Base-by-base conservation (phyloP, 2,329 filamentous ascomycete genomes). In the Rhynchosporium agropyri region DNA sequence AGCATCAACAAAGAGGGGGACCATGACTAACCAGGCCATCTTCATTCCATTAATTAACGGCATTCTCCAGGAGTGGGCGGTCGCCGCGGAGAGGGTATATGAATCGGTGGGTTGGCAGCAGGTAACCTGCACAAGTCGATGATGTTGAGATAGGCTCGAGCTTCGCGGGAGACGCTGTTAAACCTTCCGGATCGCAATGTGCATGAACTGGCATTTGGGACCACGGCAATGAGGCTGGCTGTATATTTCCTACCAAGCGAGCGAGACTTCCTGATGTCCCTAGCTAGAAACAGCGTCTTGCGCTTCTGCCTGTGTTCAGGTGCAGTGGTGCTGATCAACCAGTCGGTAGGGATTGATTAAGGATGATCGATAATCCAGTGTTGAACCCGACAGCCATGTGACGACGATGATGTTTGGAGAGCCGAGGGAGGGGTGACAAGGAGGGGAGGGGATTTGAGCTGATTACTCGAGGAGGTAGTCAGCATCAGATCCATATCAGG, bases 11-110 rank as follows among this genome's bases (percentile, higher is more conserved):
- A 57, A 10, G 48, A 60, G 20, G 45, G 20, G 55, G 65, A 62
- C n/a, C 38, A 55, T 38, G 33, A 73, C 87, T 72, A 83, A 90
- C 88, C 88, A 90, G 74, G 88, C 88, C 82, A 90, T 89, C 77
- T 89, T 89, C 75, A 86, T 80, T 66, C 87, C 88, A 72, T 89
- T 84, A 69, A 90, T 86, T 55, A 87, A 80, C 73, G 86, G 85
- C 88, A 90, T 90, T 61, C 74, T 79, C 42, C 40, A 53, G 53
- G 12, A 49, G 49, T 58, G 42, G 43, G 63, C 49, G 20, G 20
- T 38, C 49, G 57, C 66, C 62, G 67, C 59, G 12, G 31, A 59
- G 48, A 43, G 45, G 56, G 49, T 59, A 46, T 63, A 33, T 33
- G 43, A 63, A 56, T 63, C 53, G 63, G 58, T 68, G 63, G 65